phyloP scores from a whole-genome alignment of 257 asterid species.

The Osmanthus fragrans region DNA sequence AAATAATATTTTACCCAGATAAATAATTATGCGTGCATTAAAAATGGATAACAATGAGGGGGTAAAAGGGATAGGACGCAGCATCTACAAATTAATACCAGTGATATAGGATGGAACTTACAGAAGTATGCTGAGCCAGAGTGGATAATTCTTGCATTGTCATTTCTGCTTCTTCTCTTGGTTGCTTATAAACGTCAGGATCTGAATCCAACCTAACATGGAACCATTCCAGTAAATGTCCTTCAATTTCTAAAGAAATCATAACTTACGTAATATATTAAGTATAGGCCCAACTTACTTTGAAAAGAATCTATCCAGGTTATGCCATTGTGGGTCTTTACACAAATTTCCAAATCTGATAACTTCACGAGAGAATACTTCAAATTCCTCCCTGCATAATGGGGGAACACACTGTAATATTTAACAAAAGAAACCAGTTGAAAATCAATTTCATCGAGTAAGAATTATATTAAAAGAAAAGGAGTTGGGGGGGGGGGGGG shows the following conservation, averaged over 20 bases:
- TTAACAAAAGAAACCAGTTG: slow-evolving; percentile 5
- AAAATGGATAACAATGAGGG: background rate
- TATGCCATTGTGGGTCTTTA: slow-evolving; percentile 99
- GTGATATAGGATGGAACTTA: slow-evolving; percentile 41
- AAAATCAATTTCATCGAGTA: background rate
- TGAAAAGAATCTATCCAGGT: slow-evolving; percentile 72
- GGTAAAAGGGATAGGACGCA: background rate
- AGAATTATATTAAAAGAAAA: background rate
- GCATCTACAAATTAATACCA: background rate
- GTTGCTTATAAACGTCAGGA: slow-evolving; percentile 57
- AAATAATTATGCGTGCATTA: too few relatives aligned
- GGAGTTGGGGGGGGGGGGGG: too few relatives aligned
- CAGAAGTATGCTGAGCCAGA: slow-evolving; percentile 94
- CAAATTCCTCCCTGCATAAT: slow-evolving; percentile 85
- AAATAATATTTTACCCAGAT: background rate
- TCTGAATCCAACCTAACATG: slow-evolving; percentile 84
- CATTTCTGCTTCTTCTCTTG: slow-evolving; percentile 74
- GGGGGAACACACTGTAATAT: slow-evolving; percentile 10
- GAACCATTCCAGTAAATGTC: slow-evolving; percentile 23
- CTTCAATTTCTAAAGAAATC: slow-evolving; percentile 17
- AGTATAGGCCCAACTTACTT: slow-evolving; percentile 49
- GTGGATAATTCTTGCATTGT: slow-evolving; percentile 81
- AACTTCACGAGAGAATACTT: slow-evolving; percentile 85
- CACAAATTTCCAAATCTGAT: slow-evolving; percentile 91
- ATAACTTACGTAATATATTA: slow-evolving; percentile 17